Base-by-base conservation (phyloP, 202 grass and related monocot genomes). In the Musa balbisiana region DNA sequence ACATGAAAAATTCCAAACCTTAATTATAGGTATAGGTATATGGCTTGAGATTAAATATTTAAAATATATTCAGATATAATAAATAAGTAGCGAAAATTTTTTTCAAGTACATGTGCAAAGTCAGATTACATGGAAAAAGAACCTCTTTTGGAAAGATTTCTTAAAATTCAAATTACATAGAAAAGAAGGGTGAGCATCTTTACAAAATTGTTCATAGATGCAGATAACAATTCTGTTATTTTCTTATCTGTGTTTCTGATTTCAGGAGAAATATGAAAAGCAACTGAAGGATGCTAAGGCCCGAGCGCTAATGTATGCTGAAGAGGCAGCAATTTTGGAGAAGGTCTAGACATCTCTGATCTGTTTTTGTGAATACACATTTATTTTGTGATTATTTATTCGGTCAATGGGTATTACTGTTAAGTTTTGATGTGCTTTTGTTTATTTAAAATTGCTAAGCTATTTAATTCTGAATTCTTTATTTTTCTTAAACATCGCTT, bases 191-290 rank as follows among this genome's bases (percentile, higher is more conserved):
- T 43, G 33, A 43, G 33, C 33, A 43, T 43, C 11, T 2, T 54
- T 17, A 27, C 14, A 25, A 10, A 52, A 25, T 4, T 43, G 19
- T 11, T 65, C 58, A 6, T 66, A 10, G 29, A 49, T 6, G 27
- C 11, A 6, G 15, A 9, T 69, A 17, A 49, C 33, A 49, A 9
- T 19, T 49, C 6, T 51, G 5, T 20, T 51, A 16, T 77, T 52
- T 76, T 52, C 58, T 76, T 51, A 51, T 63, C 70, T 56, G 67
- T 79, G 73, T 83, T 21, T 73, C 55, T 54, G 75, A 80, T 74
- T n/a, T 82, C 72, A 99, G 95, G 95, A 94, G 75, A 90, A 90
- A 81, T 99, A 92, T 76, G 95, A 94, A 86, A 92, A 87, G 82
- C 87, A 90, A 69, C 73, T 99, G 83, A 99, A 94, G 80, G 89